Evolutionary conservation across 805 yeast genomes (phyloP).

Genomic region (Ogataea angusta): DNA sequence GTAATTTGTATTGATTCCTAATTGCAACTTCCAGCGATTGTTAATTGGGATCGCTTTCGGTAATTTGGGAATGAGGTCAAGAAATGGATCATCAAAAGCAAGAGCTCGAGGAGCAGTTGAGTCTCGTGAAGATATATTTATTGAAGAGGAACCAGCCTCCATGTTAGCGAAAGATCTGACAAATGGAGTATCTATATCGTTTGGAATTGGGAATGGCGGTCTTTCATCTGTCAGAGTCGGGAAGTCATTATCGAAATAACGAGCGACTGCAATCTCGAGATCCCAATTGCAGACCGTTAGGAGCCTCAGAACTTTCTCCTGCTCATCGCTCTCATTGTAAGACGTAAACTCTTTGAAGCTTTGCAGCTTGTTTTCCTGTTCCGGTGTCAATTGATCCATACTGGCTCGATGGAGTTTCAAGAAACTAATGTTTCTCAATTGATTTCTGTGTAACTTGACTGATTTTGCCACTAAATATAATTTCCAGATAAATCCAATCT

Average conservation of each 20-base stretch:
- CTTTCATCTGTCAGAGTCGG: slow-evolving; percentile 28
- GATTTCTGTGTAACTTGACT: neutral
- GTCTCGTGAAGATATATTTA: slow-evolving; percentile 8
- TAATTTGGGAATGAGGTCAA: slow-evolving; percentile 31
- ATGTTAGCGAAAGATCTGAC: neutral
- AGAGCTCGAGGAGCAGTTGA: slow-evolving; percentile 14
- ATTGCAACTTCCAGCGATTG: slow-evolving; percentile 36
- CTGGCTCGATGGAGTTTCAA: neutral
- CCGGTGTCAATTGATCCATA: slow-evolving; percentile 28
- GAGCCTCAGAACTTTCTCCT: slow-evolving; percentile 43
- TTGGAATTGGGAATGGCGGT: slow-evolving; percentile 4
- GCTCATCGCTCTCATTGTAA: slow-evolving; percentile 42
- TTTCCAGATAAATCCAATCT: neutral
- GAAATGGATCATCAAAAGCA: slow-evolving; percentile 23
- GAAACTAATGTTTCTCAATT: too few species aligned
- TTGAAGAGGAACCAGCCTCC: slow-evolving; percentile 5
- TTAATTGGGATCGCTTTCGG: slow-evolving; percentile 36
- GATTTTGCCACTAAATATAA: slow-evolving; percentile 13
- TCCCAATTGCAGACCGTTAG: slow-evolving; percentile 56
- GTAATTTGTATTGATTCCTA: slow-evolving; percentile 23
- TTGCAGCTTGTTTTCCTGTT: slow-evolving; percentile 42
- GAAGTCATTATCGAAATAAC: slow-evolving; percentile 58
- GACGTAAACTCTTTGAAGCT: slow-evolving; percentile 51
- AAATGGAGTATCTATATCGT: neutral
- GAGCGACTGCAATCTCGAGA: slow-evolving; percentile 56